Evolutionary conservation across 73 alveolate species (phyloP), one percentile per base, ranked within the genome.

Genomic region (Uronychia binucleata): DNA sequence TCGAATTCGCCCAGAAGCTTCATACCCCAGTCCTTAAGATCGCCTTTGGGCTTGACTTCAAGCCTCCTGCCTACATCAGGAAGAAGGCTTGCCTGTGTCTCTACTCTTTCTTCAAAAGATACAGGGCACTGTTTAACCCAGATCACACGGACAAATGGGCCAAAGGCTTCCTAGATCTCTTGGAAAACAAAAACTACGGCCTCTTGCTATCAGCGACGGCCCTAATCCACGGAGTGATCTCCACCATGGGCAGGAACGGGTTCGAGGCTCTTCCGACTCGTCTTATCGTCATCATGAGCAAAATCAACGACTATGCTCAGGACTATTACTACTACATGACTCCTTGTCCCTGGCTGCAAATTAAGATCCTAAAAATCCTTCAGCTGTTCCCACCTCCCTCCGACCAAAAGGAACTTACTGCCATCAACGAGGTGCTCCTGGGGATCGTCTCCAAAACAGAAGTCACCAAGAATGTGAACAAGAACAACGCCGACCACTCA

Each of bases 261-360:
- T 96, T 92, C 85, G 98, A 96, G 75, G 98, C 92, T 8, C 86
- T 93, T 1, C 96, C 93, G 0, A 95, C 97, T 59, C 93, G 86
- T 85, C 86, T 97, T 35, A 84, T 98, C 31, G 83, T 88, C 33
- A 93, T 95, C 57, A 90, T 97, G 28, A 84, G 94, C 59, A 91
- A 94, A 67, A 93, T 98, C 74, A 93, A 94, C 77, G 98, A 94
- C 82, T 85, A 94, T 74, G 94, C 99, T 0, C 94, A 91, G 33
- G 99, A 97, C 77, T 98, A 98, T 86, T 86, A 89, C 81, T 98
- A 98, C 90, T 98, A 98, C 90, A 94, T 90, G 78, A 97, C 99
- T 11, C 97, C 98, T 80, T 94, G 97, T 74, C 99, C 99, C 33
- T 98, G 99, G 99, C 94, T 98, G 19, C 95, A 98, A 92, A 94